phyloP scores from a whole-genome alignment of 2,329 filamentous ascomycete genomes.

The Dryadomyces quercus-mongolicae region DNA sequence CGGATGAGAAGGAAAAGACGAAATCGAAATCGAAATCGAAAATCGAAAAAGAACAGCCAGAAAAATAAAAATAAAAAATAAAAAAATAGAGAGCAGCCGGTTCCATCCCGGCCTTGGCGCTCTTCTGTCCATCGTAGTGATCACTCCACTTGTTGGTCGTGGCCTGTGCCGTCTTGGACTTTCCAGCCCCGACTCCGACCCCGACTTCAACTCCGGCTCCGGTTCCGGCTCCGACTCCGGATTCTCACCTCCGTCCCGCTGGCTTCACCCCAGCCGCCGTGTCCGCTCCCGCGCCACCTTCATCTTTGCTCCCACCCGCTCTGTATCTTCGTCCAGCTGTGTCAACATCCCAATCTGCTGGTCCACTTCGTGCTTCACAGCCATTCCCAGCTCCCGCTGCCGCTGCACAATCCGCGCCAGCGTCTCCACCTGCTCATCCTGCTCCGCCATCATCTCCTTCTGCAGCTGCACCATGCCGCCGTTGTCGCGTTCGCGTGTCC shows the following conservation, averaged over 20 bases:
- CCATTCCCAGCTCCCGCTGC: constrained; percentile 66
- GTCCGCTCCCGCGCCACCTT: constrained; percentile 62
- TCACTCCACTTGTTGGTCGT: too few relatives aligned
- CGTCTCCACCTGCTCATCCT: constrained; percentile 60
- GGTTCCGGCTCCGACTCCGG: neutral
- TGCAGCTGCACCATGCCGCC: constrained; percentile 62
- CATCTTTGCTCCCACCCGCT: constrained; percentile 55
- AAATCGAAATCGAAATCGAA: too few relatives aligned
- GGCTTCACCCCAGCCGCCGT: constrained; percentile 14
- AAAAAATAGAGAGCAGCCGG: neutral
- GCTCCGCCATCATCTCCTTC: constrained; percentile 59
- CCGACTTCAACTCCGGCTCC: neutral
- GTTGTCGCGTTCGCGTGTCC: constrained; percentile 68
- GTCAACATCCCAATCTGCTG: constrained; percentile 60
- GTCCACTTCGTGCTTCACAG: constrained; percentile 63
- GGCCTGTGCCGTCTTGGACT: too few relatives aligned
- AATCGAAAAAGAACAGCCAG: too few relatives aligned
- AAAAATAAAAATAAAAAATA: neutral
- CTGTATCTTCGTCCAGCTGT: constrained; percentile 52
- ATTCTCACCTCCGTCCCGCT: neutral
- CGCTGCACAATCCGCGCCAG: constrained; percentile 57
- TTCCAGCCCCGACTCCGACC: neutral
- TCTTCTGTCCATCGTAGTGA: neutral
- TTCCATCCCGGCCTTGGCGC: neutral
- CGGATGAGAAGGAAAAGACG: neutral